Percentiles rank a stretch among this genome's conserved stretches.
These are phyloP conservation scores for Monosporozyma solicola DNA, from an alignment of 805 yeast species.

Conservation along the genomic window DNA sequence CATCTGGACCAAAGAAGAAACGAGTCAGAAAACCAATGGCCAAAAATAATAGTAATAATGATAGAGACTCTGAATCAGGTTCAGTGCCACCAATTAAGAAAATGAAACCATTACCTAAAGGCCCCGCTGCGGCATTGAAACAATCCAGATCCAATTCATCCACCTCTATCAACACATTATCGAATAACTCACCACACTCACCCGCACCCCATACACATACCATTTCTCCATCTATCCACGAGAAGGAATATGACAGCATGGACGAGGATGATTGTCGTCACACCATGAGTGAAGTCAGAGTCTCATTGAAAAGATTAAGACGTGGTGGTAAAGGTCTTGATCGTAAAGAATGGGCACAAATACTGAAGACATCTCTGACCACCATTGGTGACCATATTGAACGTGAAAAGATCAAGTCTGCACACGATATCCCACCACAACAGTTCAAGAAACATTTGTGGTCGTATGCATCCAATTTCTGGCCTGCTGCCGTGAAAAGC, in stretches of 20 bases:
- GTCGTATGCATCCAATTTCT: constrained; percentile 73
- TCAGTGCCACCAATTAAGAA: constrained; percentile 14
- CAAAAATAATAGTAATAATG: constrained; percentile 19
- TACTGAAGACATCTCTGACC: constrained; percentile 58
- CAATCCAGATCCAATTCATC: constrained; percentile 9
- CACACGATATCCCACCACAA: not conserved
- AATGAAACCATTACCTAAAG: constrained; percentile 22
- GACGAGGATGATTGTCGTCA: constrained; percentile 62
- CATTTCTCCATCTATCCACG: constrained; percentile 6
- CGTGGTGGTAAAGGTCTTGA: constrained; percentile 67
- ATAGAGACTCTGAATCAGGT: constrained; percentile 10
- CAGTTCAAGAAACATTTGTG: constrained; percentile 55
- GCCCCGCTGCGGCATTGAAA: constrained; percentile 13
- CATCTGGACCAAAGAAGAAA: constrained; percentile 24
- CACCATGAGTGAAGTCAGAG: constrained; percentile 55
- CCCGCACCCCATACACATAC: not conserved
- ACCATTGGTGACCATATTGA: constrained; percentile 66
- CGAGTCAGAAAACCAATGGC: constrained; percentile 24
- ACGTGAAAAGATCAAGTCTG: constrained; percentile 25
- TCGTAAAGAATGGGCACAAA: constrained; percentile 67
- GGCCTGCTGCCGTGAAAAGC: constrained; percentile 84
- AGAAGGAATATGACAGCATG: constrained; percentile 63
- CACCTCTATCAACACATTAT: constrained; percentile 2
- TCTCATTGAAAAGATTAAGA: constrained; percentile 56
- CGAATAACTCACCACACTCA: constrained; percentile 2